Conservation (phyloP, 2,329 filamentous ascomycete genomes). For the Elsinoe perseae region DNA sequence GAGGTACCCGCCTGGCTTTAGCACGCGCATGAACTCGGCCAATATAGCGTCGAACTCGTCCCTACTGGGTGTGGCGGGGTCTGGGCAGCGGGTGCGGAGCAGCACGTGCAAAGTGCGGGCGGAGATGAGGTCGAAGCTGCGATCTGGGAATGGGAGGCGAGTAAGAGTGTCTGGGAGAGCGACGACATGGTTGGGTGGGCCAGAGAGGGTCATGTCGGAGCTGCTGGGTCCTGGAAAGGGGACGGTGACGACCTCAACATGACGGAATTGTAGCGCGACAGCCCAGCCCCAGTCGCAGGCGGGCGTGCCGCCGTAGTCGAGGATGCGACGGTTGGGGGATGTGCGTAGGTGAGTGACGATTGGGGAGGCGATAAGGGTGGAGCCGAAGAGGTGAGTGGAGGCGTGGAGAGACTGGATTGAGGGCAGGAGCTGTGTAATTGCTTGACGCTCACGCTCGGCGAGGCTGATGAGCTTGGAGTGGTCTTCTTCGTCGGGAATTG, state of each 20-base stretch:
- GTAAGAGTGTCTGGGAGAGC: constrained; percentile 54
- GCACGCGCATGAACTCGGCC: constrained; percentile 76
- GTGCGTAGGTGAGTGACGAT: constrained; percentile 34
- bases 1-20: constrained; percentile 87
- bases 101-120: constrained; percentile 79
- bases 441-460: constrained; percentile 70
- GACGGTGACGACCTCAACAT: constrained; percentile 71
- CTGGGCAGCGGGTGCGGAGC: constrained; percentile 60
- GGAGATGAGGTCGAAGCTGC: constrained; percentile 85
- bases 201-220: constrained; percentile 63
- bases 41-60: constrained; percentile 88
- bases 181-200: constrained; percentile 79
- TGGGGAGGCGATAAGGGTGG: constrained; percentile 51
- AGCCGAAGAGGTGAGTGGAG: constrained; percentile 52
- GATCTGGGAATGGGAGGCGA: constrained; percentile 74
- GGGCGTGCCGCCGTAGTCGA: constrained; percentile 79
- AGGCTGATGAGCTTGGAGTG: constrained; percentile 27
- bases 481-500: constrained; percentile 31
- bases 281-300: constrained; percentile 96
- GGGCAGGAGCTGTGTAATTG: constrained; percentile 59
- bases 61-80: constrained; percentile 38
- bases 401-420: constrained; percentile 57
- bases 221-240: constrained; percentile 31
- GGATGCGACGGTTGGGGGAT: constrained; percentile 52
- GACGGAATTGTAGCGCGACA: constrained; percentile 75